Evolutionary conservation across 805 yeast species (phyloP), one percentile per base, ranked within the genome.

Genomic region (Suhomyces sp.): DNA sequence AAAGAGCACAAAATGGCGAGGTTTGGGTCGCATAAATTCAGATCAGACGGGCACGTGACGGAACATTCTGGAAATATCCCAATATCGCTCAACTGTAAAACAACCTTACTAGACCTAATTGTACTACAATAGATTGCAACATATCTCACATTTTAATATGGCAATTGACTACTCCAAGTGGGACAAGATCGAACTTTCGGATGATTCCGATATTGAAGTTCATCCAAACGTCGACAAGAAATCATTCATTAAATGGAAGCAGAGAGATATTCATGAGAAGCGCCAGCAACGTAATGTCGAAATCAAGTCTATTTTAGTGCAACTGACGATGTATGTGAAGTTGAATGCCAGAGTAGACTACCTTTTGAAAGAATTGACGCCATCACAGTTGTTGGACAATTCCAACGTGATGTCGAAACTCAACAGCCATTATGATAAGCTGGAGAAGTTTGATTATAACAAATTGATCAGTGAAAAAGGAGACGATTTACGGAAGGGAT

Each of bases 141-240:
- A n/a, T n/a, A n/a, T n/a, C n/a, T n/a, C n/a, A n/a, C n/a, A n/a
- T n/a, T n/a, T n/a, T n/a, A n/a, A n/a, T n/a, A n/a, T n/a, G 96
- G 84, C 89, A 29, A 84, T 94, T 58, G 99, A 94, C 68, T 94
- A 94, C 71, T 90, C 97, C 9, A 94, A 93, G 67, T 94, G 99
- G 98, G 99, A 94, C 70, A 89, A 90, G 66, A 82, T 94, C 53
- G 99, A 94, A 68, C 75, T 94, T 39, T 89, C 97, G 19, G 99
- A 94, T 67, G 99, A 94, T 69, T 90, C 97, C 7, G 99, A 94
- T 63, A 77, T 94, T 46, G 99, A 94, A 64, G 98, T 93, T 13
- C 99, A 94, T 66, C 99, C 98, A 53, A 94, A 94, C 65, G 99
- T 94, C 29, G 99, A 94, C 68, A 94, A 94, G 66, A 76, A 75